Conservation (phyloP, 2,329 filamentous ascomycete species). For the Fusarium chuoi region DNA sequence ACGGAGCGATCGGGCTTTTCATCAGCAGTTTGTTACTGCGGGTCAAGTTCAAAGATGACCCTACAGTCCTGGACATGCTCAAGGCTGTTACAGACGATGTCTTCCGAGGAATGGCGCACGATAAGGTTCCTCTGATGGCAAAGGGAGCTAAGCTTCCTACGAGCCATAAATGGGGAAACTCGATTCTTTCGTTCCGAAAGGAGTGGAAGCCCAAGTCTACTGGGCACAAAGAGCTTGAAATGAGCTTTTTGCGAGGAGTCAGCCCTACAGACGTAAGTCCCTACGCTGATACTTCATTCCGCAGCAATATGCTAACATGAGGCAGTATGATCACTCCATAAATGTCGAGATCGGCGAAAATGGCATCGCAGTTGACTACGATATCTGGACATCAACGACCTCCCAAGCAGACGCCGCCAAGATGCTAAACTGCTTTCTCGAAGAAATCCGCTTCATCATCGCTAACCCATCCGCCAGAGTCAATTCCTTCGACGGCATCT, state of each 20-base stretch:
- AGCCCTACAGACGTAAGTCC: background rate
- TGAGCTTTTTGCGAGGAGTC: background rate
- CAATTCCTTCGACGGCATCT: background rate
- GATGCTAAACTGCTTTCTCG: background rate
- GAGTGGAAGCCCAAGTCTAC: background rate
- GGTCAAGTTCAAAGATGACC: background rate
- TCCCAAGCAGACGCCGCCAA: background rate
- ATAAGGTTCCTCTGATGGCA: background rate
- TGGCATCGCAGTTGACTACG: background rate
- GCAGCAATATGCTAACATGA: background rate
- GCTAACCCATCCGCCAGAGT: background rate
- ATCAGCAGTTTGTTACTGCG: background rate
- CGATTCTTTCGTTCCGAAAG: background rate
- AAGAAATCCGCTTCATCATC: background rate
- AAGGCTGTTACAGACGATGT: background rate
- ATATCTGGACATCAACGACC: background rate
- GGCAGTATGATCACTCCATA: background rate
- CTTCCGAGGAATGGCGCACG: background rate
- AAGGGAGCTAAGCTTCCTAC: background rate
- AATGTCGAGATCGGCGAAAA: background rate
- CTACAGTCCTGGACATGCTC: background rate
- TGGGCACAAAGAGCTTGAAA: background rate
- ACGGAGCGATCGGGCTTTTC: background rate
- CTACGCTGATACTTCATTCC: fast-evolving
- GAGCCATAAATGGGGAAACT: background rate